Base-by-base conservation (phyloP, 1,139 yeast genomes). In the Protomyces macrosporus region DNA sequence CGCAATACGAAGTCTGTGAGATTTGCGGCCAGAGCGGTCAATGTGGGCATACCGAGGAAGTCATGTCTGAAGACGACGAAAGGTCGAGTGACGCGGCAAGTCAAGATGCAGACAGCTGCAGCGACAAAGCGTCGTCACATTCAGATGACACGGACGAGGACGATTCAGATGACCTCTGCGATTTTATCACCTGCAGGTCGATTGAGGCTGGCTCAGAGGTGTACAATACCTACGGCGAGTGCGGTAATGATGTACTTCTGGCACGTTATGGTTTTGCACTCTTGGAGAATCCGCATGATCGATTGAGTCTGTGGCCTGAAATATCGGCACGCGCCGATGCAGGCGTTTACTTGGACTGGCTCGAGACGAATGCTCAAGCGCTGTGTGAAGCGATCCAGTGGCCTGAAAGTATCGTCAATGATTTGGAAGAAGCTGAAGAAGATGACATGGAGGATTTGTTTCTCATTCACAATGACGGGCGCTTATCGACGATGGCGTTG, bases 201-300 rank as follows among this genome's bases (percentile, higher is more conserved):
- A 86, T 23, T 81, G 0, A 70, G 82, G 30, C 76, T 35, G 81
- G 82, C n/a, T 72, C 77, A 14, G 96, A 90, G 71, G 73, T 90
- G 10, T 87, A 84, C 77, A 88, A 88, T 73, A 84, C 93, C 0
- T 89, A 88, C 70, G 96, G 96, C 0, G 85, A 85, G 53, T 77
- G 85, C 53, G 77, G 87, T 14, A 88, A 88, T 69, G 80, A 88
- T 0, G 80, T 83, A 55, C 76, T 90, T 50, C 74, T 90, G 14
- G 84, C 90, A 34, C 80, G 88, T 65, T 90, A 89, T 71, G 96
- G 96, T 0, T 89, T 90, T 72, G 81, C 86, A 5, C 78, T 81
- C 45, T 74, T 76, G 66, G 76, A 79, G 53, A 87, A 88, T 70
- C 76, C 77, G 32, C 80, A 82, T 70, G 91, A 88, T 68, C 72